Evolutionary conservation across 2,329 filamentous ascomycete species (phyloP).

Genomic region (Sporothrix brunneoviolacea): DNA sequence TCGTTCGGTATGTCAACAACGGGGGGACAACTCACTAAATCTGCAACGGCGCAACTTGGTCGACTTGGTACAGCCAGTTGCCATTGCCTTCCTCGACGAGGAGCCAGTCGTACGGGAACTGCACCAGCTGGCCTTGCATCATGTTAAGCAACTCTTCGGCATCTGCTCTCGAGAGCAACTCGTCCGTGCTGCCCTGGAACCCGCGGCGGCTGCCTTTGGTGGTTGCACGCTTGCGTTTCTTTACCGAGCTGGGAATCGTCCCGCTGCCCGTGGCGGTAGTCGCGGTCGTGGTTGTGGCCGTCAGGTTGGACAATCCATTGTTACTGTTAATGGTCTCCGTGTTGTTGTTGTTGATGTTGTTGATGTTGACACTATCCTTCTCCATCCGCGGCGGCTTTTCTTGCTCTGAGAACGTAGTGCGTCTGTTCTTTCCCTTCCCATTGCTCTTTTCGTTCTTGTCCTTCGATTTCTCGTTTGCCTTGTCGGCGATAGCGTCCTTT

Average conservation of each 20-base stretch:
- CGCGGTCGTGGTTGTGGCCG: slow-evolving; percentile 7
- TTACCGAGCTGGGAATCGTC: slow-evolving; percentile 39
- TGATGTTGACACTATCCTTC: slow-evolving; percentile 7
- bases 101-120: slow-evolving; percentile 96
- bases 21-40: slow-evolving; percentile 96
- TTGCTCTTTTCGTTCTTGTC: slow-evolving; percentile 29
- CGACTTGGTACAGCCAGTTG: slow-evolving; percentile 95
- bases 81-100: slow-evolving; percentile 84
- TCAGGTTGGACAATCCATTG: not conserved
- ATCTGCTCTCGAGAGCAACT: slow-evolving; percentile 66
- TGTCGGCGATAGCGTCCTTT: slow-evolving; percentile 16
- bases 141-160: slow-evolving; percentile 75
- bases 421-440: slow-evolving; percentile 27
- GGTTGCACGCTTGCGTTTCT: slow-evolving; percentile 59
- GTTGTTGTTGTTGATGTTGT: slow-evolving; percentile 10
- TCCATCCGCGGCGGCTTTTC: slow-evolving; percentile 35
- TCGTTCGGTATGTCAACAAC: no score
- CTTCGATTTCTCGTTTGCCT: slow-evolving; percentile 16
- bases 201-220: slow-evolving; percentile 63
- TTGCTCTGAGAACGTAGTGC: slow-evolving; percentile 49
- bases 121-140: slow-evolving; percentile 80
- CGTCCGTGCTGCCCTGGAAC: slow-evolving; percentile 59
- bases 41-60: slow-evolving; percentile 90
- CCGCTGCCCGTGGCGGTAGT: not conserved
- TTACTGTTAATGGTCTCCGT: not conserved